Evolutionary conservation across 2,329 filamentous ascomycete species (phyloP), one percentile per base, ranked within the genome.

Genomic region (Eutypa lata): DNA sequence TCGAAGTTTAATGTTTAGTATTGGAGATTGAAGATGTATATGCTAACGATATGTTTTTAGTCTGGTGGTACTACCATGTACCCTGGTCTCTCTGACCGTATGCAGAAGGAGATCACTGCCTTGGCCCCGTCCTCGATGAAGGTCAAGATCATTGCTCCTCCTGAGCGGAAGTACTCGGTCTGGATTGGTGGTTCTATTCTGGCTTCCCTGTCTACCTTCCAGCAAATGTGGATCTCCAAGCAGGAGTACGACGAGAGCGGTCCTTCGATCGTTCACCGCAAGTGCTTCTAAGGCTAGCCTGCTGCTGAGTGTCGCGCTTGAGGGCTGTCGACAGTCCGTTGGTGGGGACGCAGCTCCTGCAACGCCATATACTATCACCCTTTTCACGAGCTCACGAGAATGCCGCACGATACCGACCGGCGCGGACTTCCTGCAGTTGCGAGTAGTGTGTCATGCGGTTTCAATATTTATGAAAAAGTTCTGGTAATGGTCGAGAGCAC

Each of bases 211-310:
- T 99, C 94, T 68, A 99, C 94, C 79, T 99, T 99, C 93, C 94
- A 99, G 86, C 94, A 99, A 84, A 99, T 99, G 94, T 99, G 94
- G 94, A 97, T 99, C 88, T 99, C 94, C 71, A 99, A 99, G 91
- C 94, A 99, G 84, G 93, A 97, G 86, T 97, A 97, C 88, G 94
- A 99, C 84, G 94, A 97, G 91, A 94, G 89, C 78, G 93, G 93
- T 81, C 94, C 93, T 71, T 97, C 92, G 73, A 97, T 97, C 74
- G 93, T 97, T 72, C 93, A 97, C 89, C 90, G 92, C 88, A 97
- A 97, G 91, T 97, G 93, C 90, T 97, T 97, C 89, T 97, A 96
- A 96, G 88, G 86, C 87, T 72, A 68, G 73, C 58, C 26, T 45
- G 51, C 37, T 46, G 19, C 31, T 13, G 28, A 24, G 37, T 48